Evolutionary conservation across 371 early-diverging fungal genomes (phyloP), one percentile per base, ranked within the genome.

Genomic region (Mucor racemosus): DNA sequence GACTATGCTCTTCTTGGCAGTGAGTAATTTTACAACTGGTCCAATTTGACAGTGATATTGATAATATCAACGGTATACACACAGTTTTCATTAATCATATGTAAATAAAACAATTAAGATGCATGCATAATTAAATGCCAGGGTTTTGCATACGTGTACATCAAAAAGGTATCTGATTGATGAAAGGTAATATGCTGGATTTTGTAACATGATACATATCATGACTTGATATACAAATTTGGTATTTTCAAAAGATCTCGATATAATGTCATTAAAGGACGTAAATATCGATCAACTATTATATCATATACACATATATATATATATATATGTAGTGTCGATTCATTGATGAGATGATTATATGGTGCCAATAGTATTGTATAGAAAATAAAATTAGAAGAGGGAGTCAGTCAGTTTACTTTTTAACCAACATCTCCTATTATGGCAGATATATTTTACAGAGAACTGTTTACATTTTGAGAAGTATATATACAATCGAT

Each of bases 101-200:
- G 50, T 26, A 21, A 26, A 26, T 50, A 26, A 21, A 7, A 11
- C 50, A 50, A 50, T 50, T 50, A 50, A 50, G 50, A 50, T 26
- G 50, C 50, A 50, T 50, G 50, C 50, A 50, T 50, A 50, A 50
- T 50, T 19, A 50, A 50, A 50, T 50, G 50, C 50, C 50, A 26
- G 50, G 50, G 50, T 50, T 50, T 26, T 50, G 26, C 1, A 10
- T 26, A 10, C 19, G 21, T 50, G n/a, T 15, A 17, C 7, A 7
- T 0, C 17, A 44, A 17, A 7, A 17, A 0, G 4, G n/a, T 7
- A n/a, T 44, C 17, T 15, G 26, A 26, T 26, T 26, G 3, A 26
- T 26, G 26, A 26, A 26, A 38, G 1, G 5, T 38, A 2, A 38
- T 38, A 38, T 38, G 3, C 26, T 26, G 26, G 26, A 26, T 3